A percentile compares a stretch with the other conserved stretches of the same genome.
Evolutionary conservation across 441 rosid species (phyloP).

Genomic region (Eruca vesicaria): DNA sequence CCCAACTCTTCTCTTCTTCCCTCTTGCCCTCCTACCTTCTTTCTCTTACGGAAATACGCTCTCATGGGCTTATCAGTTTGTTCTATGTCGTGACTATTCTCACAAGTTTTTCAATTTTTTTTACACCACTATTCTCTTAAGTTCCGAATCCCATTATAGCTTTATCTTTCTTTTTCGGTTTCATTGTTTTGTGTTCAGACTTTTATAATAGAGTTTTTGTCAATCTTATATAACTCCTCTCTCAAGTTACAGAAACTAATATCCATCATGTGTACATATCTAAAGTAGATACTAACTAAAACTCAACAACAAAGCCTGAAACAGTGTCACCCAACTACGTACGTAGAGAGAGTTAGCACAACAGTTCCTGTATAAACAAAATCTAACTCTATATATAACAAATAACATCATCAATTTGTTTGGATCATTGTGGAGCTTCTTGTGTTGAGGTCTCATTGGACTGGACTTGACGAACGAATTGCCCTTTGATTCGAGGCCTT

Average conservation of each 20-base stretch:
- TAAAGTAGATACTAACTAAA: slow-evolving; percentile 19
- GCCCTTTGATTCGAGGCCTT: slow-evolving; percentile 88
- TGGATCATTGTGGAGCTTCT: slow-evolving; percentile 22
- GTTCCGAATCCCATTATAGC: slow-evolving; percentile 1
- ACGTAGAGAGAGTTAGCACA: slow-evolving; percentile 9
- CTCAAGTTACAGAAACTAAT: neutral
- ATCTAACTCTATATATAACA: neutral
- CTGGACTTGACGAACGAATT: slow-evolving; percentile 70
- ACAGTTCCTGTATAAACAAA: slow-evolving; percentile 18
- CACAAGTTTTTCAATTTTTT: too few relatives aligned
- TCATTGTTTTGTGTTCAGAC: neutral
- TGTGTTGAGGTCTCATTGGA: slow-evolving; percentile 29
- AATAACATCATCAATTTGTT: neutral
- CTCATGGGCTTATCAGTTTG: too few relatives aligned
- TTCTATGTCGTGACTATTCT: too few relatives aligned
- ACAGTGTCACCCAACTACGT: slow-evolving; percentile 6
- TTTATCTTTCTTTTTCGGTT: neutral
- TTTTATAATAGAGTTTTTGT: neutral
- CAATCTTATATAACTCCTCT: neutral
- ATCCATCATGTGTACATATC: slow-evolving; percentile 3
- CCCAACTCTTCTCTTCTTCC: too few relatives aligned
- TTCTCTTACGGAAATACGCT: too few relatives aligned
- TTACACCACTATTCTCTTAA: slow-evolving; percentile 1
- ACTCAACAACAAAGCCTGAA: slow-evolving; percentile 14
- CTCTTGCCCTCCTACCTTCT: too few relatives aligned